Base-by-base conservation (phyloP, 2,329 filamentous ascomycete genomes). In the Thermochaetoides dissita region DNA sequence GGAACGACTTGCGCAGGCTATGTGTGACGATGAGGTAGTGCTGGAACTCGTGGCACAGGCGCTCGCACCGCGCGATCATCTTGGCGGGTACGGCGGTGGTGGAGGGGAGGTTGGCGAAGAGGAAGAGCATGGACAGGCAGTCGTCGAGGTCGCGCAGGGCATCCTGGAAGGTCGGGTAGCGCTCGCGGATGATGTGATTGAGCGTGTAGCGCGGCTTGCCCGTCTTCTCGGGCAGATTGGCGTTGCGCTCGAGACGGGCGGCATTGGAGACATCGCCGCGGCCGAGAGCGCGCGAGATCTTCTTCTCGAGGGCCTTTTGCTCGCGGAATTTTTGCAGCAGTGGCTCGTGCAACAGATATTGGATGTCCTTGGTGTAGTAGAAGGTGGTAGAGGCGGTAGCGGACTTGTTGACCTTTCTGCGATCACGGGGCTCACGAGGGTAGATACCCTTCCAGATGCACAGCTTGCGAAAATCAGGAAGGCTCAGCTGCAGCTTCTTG, bases 391-490 rank as follows among this genome's bases (percentile, higher is more conserved):
- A 88, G 47, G 82, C 79, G 32, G 84, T 94, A 28, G 87, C 79
- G 46, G 84, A 86, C 65, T 93, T 94, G 59, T 83, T 85, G 35
- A 84, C 91, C 75, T 95, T 95, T 71, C 94, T 95, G 71, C 87
- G 89, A 69, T 83, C 94, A 59, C 91, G 79, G 50, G 91, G 91
- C 70, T 98, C 91, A 57, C 91, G 84, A 51, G 91, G 91, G 66
- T 95, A 98, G 62, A 98, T 96, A 56, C 88, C 91, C 71, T 96
- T 96, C 81, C 94, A 98, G 63, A 98, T 98, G 69, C 91, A 98
- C 60, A 98, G 74, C 67, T 94, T 83, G 66, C 91, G 81, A 68
- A 98, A 98, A 67, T 98, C 91, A 53, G 88, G 87, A 43, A 98
- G 77, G 57, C 84, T 94, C 64, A 98, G 84, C 67, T 98, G 91